Base-by-base conservation (phyloP, 225 moss, liverwort and hornwort genomes). In the Antitrichia curtipendula region DNA sequence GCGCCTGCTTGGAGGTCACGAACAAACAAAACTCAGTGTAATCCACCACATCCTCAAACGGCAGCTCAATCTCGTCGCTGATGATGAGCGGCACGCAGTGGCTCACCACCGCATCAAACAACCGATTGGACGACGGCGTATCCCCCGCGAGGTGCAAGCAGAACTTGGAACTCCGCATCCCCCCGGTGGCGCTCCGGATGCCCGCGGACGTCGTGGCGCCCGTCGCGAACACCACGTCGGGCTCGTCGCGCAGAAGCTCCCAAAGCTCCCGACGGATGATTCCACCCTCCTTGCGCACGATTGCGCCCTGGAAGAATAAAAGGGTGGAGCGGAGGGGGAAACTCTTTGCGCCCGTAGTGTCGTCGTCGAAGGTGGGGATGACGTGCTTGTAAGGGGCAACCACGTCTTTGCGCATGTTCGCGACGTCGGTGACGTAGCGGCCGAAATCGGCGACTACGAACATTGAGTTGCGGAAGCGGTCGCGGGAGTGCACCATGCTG, bases 361-460 rank as follows among this genome's bases (percentile, higher is more conserved):
- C 91, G 27, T 82, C 61, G 53, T 84, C 68, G 71, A 88, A 86
- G 7, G 50, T 34, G 13, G 91, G 89, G 20, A 95, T 93, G 36
- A 96, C 93, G 58, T 96, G 96, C 87, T 94, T 96, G 89, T 96
- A 96, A 2, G 96, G 96, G 25, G 91, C 96, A 32, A 96, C 94
- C 13, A 95, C 90, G 69, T 96, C 96, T 86, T 96, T 96, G 32
- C 41, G 58, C 34, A 94, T 40, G 62, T 94, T 96, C 43, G 95
- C 95, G 7, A 93, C 84, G 69, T 92, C 58, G 20, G 22, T 49
- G 7, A 22, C 73, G 32, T 88, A 91, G 34, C 96, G 93, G 22
- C 96, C 96, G 47, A 96, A 95, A 86, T 96, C 95, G 21, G 95
- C 95, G 27, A 96, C 92, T 45, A 96, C 72, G 65, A 91, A 96